These are phyloP conservation scores for Flaveria trinervia DNA, from an alignment of 129 eudicot species.

Conservation along the genomic window DNA sequence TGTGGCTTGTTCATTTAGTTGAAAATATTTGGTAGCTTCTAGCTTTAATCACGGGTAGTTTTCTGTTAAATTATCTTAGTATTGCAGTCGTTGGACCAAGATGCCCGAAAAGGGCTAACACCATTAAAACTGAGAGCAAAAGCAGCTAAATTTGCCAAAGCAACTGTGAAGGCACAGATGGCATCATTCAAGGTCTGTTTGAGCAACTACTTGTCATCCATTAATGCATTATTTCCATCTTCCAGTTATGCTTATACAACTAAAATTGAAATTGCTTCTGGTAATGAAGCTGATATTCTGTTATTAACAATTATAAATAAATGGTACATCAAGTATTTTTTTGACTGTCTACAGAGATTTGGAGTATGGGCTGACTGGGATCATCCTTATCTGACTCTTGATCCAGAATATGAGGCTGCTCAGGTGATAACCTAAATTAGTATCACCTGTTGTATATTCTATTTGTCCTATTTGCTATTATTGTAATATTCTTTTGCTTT, in stretches of 20 bases:
- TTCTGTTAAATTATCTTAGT: slow-evolving; percentile 54
- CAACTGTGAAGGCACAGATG: slow-evolving; percentile 93
- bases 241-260: slow-evolving; percentile 5
- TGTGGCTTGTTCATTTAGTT: slow-evolving; percentile 10
- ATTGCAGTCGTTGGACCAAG: slow-evolving; percentile 90
- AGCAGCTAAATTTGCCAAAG: slow-evolving; percentile 96
- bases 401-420: slow-evolving; percentile 99
- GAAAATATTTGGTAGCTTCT: slow-evolving; percentile 6
- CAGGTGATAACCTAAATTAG: slow-evolving; percentile 52
- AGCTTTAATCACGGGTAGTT: slow-evolving; percentile 21
- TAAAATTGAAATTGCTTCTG: background rate
- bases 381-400: slow-evolving; percentile 91
- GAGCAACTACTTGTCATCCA: background rate
- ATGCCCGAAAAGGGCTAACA: slow-evolving; percentile 85
- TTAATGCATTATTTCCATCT: slow-evolving; percentile 1
- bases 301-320: slow-evolving; percentile 2
- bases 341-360: slow-evolving; percentile 53
- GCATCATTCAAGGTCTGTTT: slow-evolving; percentile 83
- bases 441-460: background rate
- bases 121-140: slow-evolving; percentile 91
- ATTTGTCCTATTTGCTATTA: background rate
- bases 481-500: background rate
- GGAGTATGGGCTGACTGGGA: slow-evolving; percentile 99
- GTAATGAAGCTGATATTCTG: background rate
- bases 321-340: slow-evolving; percentile 13